Base-by-base conservation (phyloP, 129 eudicot genomes). In the Escallonia herrerae region DNA sequence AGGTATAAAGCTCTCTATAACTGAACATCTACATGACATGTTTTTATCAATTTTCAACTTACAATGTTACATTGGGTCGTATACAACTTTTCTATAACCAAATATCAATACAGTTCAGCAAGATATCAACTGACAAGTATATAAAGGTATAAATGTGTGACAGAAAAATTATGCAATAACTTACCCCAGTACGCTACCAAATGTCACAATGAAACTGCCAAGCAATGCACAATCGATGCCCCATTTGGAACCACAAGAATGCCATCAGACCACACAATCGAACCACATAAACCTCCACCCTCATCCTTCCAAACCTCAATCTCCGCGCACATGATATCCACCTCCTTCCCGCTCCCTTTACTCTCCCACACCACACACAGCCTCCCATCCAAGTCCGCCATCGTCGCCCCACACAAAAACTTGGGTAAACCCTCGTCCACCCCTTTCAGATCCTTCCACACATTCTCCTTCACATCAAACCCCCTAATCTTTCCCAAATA, bases 361-460 rank as follows among this genome's bases (percentile, higher is more conserved):
- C 83, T 81, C 63, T 88, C 96, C 98, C 98, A 93, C 71, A 83
- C 86, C 39, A 88, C 96, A 76, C 88, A 88, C 81, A 93, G 74
- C 75, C 74, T 72, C 66, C 87, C 98, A 58, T 80, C 84, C 81
- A 88, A 77, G 76, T 84, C 80, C 77, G 83, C 89, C 98, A 93
- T 84, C 0, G 96, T 86, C 2, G 98, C 94, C 39, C 98, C 90
- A 60, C 98, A 88, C 79, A 93, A 72, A 70, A 93, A 93, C 87
- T 81, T 87, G 0, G 97, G 97, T 80, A 91, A 83, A 67, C 85
- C 87, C 65, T 82, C 76, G 6, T 77, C 88, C 72, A 91, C 94
- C 62, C 88, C 94, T 70, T 65, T 80, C 72, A 91, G 68, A 78
- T 84, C 95, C 75, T 81, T 87, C 97, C 97, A 91, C 60, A 38